phyloP scores from a whole-genome alignment of 129 eudicot genomes.

The Tagetes erecta region DNA sequence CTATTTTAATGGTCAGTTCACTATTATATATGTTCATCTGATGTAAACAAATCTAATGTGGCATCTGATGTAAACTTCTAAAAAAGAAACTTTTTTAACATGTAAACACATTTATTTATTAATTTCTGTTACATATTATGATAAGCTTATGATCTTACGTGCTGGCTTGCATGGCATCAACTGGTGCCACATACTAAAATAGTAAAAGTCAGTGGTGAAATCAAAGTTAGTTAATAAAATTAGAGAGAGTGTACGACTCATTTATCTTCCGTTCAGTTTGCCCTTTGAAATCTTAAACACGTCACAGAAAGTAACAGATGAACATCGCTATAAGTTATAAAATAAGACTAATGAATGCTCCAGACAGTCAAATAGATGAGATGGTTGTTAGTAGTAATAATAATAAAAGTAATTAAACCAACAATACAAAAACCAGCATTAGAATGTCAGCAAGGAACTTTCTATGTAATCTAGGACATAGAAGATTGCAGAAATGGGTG shows the following conservation, averaged over 20 bases:
- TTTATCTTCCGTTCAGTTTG: neutral
- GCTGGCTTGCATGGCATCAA: neutral
- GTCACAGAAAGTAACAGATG: neutral
- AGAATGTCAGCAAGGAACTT: neutral
- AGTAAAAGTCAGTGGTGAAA: no score
- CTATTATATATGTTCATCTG: neutral
- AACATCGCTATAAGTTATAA: neutral
- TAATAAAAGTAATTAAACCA: neutral
- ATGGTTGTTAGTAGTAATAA: neutral
- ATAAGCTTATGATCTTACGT: neutral
- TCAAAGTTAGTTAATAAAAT: neutral
- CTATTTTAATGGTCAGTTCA: neutral
- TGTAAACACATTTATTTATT: neutral
- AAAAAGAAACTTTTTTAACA: neutral
- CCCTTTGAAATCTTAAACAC: neutral
- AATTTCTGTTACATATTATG: neutral
- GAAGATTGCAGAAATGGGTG: neutral
- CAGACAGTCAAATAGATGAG: constrained; percentile 2
- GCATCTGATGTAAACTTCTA: neutral
- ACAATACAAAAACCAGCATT: neutral
- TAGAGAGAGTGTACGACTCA: neutral
- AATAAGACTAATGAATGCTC: neutral
- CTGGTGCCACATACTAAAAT: neutral
- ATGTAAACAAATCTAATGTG: neutral
- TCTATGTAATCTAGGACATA: neutral